phyloP scores from a whole-genome alignment of 805 yeast species.

The Komagataella kurtzmanii region DNA sequence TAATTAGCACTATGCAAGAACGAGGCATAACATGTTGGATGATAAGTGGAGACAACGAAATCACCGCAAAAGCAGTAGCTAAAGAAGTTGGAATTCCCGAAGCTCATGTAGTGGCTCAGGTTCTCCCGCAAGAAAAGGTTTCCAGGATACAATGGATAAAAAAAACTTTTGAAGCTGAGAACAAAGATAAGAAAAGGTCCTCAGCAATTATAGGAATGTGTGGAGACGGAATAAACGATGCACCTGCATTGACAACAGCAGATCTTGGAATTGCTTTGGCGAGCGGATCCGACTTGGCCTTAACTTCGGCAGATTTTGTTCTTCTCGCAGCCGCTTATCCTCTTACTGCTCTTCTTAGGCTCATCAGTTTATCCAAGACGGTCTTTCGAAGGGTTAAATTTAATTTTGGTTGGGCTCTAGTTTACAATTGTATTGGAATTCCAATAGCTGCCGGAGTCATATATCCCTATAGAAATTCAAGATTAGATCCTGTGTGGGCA shows the following conservation, averaged over 20 bases:
- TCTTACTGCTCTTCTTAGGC: constrained; percentile 34
- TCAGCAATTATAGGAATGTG: constrained; percentile 52
- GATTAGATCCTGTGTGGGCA: constrained; percentile 53
- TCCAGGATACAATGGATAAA: constrained; percentile 43
- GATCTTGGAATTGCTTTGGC: constrained; percentile 72
- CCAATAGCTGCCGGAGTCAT: constrained; percentile 61
- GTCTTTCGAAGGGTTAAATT: constrained; percentile 41
- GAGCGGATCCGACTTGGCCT: constrained; percentile 64
- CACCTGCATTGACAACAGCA: constrained; percentile 65
- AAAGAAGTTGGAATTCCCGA: constrained; percentile 41
- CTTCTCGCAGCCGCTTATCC: constrained; percentile 41
- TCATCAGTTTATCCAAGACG: constrained; percentile 35
- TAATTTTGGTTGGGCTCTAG: constrained; percentile 46
- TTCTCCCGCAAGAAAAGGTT: constrained; percentile 63
- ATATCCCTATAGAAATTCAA: constrained; percentile 38
- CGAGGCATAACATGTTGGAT: constrained; percentile 49
- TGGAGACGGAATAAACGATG: constrained; percentile 78
- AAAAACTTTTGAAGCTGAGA: constrained; percentile 18
- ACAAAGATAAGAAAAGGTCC: constrained; percentile 6
- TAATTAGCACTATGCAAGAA: constrained; percentile 26
- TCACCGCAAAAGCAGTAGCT: constrained; percentile 60
- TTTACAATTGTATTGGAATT: constrained; percentile 42
- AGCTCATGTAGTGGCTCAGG: constrained; percentile 49
- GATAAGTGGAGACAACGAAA: constrained; percentile 63
- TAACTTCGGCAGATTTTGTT: constrained; percentile 64